Conservation (phyloP, 768 basidiomycete species). For the Tylopilus sp. region DNA sequence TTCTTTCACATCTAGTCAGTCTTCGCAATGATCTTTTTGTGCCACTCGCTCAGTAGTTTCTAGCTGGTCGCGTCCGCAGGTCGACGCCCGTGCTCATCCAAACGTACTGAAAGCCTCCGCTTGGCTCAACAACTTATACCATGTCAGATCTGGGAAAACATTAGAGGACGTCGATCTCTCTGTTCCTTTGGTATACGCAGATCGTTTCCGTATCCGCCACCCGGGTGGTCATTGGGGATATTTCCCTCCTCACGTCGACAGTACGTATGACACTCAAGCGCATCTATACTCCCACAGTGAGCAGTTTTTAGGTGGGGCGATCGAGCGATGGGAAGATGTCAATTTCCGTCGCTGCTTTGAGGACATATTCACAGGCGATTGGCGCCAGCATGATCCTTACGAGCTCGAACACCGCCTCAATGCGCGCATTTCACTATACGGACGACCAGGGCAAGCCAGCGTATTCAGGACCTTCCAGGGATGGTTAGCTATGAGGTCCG, state of each 20-base stretch:
- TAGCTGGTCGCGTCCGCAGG: slow-evolving; percentile 53
- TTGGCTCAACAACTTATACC: slow-evolving; percentile 68
- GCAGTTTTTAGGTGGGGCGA: slow-evolving; percentile 50
- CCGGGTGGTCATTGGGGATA: slow-evolving; percentile 56
- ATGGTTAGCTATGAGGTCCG: slow-evolving; percentile 69
- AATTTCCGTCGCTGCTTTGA: slow-evolving; percentile 56
- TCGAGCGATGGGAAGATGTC: slow-evolving; percentile 74
- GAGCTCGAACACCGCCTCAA: slow-evolving; percentile 56
- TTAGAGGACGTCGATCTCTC: slow-evolving; percentile 56
- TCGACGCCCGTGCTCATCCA: slow-evolving; percentile 67
- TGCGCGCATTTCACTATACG: slow-evolving; percentile 63
- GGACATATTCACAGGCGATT: slow-evolving; percentile 58
- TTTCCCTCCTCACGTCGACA: slow-evolving; percentile 53
- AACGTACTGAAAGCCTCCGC: slow-evolving; percentile 54
- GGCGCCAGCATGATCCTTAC: slow-evolving; percentile 66
- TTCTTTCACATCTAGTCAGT: slow-evolving; percentile 72
- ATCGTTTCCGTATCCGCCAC: slow-evolving; percentile 70
- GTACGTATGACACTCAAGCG: slow-evolving; percentile 37
- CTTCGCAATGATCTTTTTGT: not conserved
- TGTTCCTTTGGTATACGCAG: slow-evolving; percentile 65
- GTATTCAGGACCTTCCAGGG: slow-evolving; percentile 70
- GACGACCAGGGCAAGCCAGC: slow-evolving; percentile 49
- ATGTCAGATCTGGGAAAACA: slow-evolving; percentile 34
- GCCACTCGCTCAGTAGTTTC: not conserved
- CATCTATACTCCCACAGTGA: not conserved